These are phyloP conservation scores for Exidia glandulosa DNA, from an alignment of 768 basidiomycete species.

Conservation along the genomic window DNA sequence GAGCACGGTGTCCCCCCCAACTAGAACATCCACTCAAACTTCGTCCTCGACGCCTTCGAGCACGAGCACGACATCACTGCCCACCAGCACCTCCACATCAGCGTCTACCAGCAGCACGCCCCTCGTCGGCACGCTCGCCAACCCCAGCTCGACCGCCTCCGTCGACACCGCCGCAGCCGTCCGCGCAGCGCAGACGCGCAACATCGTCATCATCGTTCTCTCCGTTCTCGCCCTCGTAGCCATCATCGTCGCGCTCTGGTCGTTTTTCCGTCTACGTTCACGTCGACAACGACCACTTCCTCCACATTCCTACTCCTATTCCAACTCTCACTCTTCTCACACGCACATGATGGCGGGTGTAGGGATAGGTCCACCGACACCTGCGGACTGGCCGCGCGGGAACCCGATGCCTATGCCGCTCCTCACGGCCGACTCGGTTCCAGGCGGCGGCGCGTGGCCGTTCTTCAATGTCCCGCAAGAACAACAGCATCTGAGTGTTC, in stretches of 20 bases:
- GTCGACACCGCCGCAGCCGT: neutral
- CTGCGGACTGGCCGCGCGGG: neutral
- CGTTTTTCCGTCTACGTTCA: neutral
- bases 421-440: neutral
- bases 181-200: neutral
- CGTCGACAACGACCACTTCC: too few relatives aligned
- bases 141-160: neutral
- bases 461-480: neutral
- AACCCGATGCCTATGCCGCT: neutral
- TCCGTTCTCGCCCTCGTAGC: neutral
- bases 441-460: neutral
- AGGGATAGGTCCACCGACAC: neutral
- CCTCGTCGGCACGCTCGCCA: neutral
- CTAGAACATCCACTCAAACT: too few relatives aligned
- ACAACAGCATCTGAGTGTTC: too few relatives aligned
- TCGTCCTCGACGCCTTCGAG: too few relatives aligned
- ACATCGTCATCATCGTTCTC: neutral
- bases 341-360: too few relatives aligned
- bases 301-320: too few relatives aligned
- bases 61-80: too few relatives aligned
- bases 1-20: too few relatives aligned
- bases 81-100: too few relatives aligned
- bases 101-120: too few relatives aligned
- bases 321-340: too few relatives aligned
- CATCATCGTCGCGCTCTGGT: neutral